Conservation (phyloP, 805 yeast genomes). For the Ogataea sp. region DNA sequence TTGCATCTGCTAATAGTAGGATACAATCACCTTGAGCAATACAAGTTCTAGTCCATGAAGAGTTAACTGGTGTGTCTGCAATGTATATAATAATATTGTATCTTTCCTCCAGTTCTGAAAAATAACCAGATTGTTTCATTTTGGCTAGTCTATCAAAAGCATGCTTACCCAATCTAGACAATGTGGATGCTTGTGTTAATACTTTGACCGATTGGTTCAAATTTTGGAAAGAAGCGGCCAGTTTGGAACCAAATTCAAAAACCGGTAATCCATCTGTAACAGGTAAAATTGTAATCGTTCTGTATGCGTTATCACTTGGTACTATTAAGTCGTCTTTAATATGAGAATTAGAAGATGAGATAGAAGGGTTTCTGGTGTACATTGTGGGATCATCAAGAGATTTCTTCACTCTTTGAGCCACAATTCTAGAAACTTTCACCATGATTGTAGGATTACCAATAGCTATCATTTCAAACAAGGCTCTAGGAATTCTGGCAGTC, state of each 20-base stretch:
- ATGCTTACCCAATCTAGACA: conserved; percentile 77
- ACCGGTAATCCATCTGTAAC: conserved; percentile 79
- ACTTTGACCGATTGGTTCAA: conserved; percentile 70
- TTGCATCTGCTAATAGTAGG: conserved; percentile 80
- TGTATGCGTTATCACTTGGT: conserved; percentile 42
- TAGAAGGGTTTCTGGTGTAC: conserved; percentile 9
- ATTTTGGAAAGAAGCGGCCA: conserved; percentile 61
- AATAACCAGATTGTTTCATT: conserved; percentile 78
- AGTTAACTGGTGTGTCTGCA: conserved; percentile 75
- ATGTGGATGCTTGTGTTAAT: conserved; percentile 74
- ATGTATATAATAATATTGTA: conserved; percentile 85
- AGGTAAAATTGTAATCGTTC: conserved; percentile 82
- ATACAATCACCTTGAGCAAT: conserved; percentile 94
- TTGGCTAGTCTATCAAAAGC: conserved; percentile 88
- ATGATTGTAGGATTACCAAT: conserved; percentile 82
- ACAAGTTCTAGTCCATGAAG: conserved; percentile 89
- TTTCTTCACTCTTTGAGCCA: conserved; percentile 50
- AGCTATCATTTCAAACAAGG: conserved; percentile 78
- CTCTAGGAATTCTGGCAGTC: conserved; percentile 85
- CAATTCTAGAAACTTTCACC: conserved; percentile 81
- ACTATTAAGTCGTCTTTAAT: conserved; percentile 22
- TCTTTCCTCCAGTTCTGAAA: conserved; percentile 84
- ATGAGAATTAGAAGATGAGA: conserved; percentile 20
- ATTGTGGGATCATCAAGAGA: conserved; percentile 5
- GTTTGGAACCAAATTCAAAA: conserved; percentile 67